phyloP scores from a whole-genome alignment of 345 rosid species.

The Populus nigra region DNA sequence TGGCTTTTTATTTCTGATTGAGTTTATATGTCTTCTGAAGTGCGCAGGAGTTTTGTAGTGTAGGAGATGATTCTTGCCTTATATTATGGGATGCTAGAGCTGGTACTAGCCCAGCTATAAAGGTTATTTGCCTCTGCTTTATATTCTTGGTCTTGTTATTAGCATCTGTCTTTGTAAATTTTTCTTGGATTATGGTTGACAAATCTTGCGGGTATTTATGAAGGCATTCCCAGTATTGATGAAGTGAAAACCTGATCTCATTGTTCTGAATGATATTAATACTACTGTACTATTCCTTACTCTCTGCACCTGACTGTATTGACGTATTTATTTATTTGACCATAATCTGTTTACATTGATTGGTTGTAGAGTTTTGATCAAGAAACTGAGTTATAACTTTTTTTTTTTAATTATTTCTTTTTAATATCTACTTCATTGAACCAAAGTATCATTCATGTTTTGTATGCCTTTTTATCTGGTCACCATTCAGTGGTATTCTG shows the following conservation, averaged over 20 bases:
- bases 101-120: conserved; percentile 73
- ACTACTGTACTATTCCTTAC: neutral
- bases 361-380: neutral
- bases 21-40: conserved; percentile 39
- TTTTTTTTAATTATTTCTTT: neutral
- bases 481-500: neutral
- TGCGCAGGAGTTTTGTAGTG: conserved; percentile 97
- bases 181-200: neutral
- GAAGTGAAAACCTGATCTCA: neutral
- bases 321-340: neutral
- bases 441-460: neutral
- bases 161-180: neutral
- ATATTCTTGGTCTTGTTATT: neutral
- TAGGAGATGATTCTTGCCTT: conserved; percentile 99
- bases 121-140: conserved; percentile 42
- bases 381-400: neutral
- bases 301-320: neutral
- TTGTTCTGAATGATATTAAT: neutral
- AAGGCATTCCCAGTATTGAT: neutral
- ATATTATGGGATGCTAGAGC: conserved; percentile 97
- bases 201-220: neutral
- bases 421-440: neutral
- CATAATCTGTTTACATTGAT: neutral
- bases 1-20: conserved; percentile 25
- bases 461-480: neutral